Evolutionary conservation across 345 rosid genomes (phyloP).

Genomic region (Excoecaria cochinchinensis): DNA sequence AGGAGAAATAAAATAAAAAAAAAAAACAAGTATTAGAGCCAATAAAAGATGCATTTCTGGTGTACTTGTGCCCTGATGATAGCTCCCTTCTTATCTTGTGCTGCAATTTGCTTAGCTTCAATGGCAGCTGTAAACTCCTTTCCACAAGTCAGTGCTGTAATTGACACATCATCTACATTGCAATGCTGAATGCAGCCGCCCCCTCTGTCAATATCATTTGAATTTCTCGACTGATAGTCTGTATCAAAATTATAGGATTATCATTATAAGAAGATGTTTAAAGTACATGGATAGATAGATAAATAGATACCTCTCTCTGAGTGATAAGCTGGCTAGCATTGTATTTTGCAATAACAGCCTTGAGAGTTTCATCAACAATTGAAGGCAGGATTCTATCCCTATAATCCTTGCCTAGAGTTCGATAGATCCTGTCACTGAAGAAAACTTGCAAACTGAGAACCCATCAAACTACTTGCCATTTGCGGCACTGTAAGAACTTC

Average conservation of each 20-base stretch:
- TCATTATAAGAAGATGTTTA: too few species aligned
- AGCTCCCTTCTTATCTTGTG: slow-evolving; percentile 86
- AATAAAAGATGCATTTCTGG: too few species aligned
- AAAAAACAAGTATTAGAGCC: too few species aligned
- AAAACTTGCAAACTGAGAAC: too few species aligned
- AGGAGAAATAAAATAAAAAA: not conserved
- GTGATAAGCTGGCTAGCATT: slow-evolving; percentile 97
- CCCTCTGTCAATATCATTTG: slow-evolving; percentile 48
- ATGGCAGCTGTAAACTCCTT: slow-evolving; percentile 89
- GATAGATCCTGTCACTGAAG: too few species aligned
- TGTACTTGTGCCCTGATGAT: slow-evolving; percentile 81
- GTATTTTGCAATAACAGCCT: slow-evolving; percentile 93
- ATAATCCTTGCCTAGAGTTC: too few species aligned
- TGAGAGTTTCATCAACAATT: slow-evolving; percentile 86
- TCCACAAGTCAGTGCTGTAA: slow-evolving; percentile 74
- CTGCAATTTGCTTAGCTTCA: slow-evolving; percentile 88
- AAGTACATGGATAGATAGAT: too few species aligned
- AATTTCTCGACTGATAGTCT: too few species aligned
- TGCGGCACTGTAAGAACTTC: too few species aligned
- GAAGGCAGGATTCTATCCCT: slow-evolving; percentile 88
- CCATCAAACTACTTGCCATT: too few species aligned
- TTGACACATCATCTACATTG: slow-evolving; percentile 83
- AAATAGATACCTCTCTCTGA: too few species aligned
- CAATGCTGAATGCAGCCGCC: slow-evolving; percentile 66
- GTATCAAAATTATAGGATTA: too few species aligned